These are phyloP conservation scores for Nothopassalora personata DNA, from an alignment of 2,329 filamentous ascomycete species.

Conservation along the genomic window DNA sequence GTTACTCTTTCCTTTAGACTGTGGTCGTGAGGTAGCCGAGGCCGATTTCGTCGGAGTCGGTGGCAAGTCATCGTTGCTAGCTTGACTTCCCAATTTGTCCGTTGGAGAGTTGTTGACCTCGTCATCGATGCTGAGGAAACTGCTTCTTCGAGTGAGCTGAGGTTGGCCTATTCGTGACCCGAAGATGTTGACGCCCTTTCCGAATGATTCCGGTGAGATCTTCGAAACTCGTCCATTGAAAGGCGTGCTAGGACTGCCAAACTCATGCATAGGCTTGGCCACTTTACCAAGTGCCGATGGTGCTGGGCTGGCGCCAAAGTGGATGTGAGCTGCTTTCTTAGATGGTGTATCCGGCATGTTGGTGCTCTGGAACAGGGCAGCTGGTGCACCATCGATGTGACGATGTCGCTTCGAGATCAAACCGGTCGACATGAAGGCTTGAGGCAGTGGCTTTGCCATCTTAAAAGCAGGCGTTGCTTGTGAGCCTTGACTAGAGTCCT, in stretches of 20 bases:
- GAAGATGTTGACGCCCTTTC: slow-evolving; percentile 58
- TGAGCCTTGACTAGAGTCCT: slow-evolving; percentile 35
- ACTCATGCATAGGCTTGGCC: slow-evolving; percentile 63
- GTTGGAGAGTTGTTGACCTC: slow-evolving; percentile 59
- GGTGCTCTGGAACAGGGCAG: slow-evolving; percentile 50
- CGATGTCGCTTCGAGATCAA: slow-evolving; percentile 92
- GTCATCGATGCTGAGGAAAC: slow-evolving; percentile 72
- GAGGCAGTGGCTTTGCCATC: slow-evolving; percentile 67
- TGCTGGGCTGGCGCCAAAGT: slow-evolving; percentile 51
- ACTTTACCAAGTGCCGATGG: slow-evolving; percentile 53
- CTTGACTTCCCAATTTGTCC: slow-evolving; percentile 51
- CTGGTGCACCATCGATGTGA: slow-evolving; percentile 59
- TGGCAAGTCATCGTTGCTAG: slow-evolving; percentile 68
- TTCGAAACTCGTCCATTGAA: slow-evolving; percentile 62
- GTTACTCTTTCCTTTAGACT: slow-evolving; percentile 48
- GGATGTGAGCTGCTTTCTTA: slow-evolving; percentile 77
- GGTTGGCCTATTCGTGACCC: slow-evolving; percentile 50
- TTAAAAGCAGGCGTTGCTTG: slow-evolving; percentile 77
- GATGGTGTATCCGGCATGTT: slow-evolving; percentile 91
- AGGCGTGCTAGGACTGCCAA: slow-evolving; percentile 74
- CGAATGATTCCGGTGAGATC: slow-evolving; percentile 63
- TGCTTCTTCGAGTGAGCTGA: slow-evolving; percentile 54
- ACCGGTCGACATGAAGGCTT: slow-evolving; percentile 90
- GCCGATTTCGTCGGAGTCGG: slow-evolving; percentile 84
- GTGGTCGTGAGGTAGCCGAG: slow-evolving; percentile 40